These are phyloP conservation scores for Basidiobolus meristosporus DNA, from an alignment of 371 early-diverging fungal species.

Conservation along the genomic window DNA sequence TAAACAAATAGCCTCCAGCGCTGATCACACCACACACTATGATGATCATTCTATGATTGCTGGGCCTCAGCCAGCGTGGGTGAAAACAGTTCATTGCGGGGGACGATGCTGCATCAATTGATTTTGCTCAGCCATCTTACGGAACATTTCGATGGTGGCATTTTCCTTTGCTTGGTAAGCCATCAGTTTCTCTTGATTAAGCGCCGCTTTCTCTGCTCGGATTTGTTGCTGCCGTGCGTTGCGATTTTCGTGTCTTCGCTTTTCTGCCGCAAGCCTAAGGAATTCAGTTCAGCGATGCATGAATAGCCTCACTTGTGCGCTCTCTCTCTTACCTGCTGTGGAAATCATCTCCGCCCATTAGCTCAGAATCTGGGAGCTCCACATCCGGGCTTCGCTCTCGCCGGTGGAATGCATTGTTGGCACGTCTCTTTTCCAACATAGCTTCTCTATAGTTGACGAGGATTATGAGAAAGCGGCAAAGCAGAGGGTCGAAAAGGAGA, in stretches of 20 bases:
- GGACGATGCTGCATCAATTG: too few relatives aligned
- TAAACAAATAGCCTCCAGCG: too few relatives aligned
- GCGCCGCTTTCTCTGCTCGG: constrained; percentile 12
- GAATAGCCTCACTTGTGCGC: not conserved
- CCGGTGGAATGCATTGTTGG: constrained; percentile 35
- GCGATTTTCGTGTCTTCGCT: constrained; percentile 1
- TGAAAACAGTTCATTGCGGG: too few relatives aligned
- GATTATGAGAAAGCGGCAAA: not conserved
- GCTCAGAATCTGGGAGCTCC: constrained; percentile 46
- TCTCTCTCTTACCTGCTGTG: not conserved
- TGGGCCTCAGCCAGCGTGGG: too few relatives aligned
- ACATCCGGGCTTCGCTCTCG: constrained; percentile 53
- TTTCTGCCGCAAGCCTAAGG: not conserved
- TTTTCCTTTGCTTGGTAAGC: constrained; percentile 38
- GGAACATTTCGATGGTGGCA: constrained; percentile 47
- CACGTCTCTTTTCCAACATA: constrained; percentile 36
- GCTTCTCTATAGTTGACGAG: constrained; percentile 23
- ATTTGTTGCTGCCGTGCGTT: constrained; percentile 1
- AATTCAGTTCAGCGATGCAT: not conserved
- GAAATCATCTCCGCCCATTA: constrained; percentile 34
- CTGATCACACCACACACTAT: too few relatives aligned
- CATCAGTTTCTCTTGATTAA: constrained; percentile 19
- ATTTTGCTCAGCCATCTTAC: constrained; percentile 33
- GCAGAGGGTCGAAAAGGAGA: not conserved
- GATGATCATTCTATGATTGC: too few relatives aligned